Evolutionary conservation across 2,329 filamentous ascomycete genomes (phyloP).

Genomic region (Corynespora cassiicola): DNA sequence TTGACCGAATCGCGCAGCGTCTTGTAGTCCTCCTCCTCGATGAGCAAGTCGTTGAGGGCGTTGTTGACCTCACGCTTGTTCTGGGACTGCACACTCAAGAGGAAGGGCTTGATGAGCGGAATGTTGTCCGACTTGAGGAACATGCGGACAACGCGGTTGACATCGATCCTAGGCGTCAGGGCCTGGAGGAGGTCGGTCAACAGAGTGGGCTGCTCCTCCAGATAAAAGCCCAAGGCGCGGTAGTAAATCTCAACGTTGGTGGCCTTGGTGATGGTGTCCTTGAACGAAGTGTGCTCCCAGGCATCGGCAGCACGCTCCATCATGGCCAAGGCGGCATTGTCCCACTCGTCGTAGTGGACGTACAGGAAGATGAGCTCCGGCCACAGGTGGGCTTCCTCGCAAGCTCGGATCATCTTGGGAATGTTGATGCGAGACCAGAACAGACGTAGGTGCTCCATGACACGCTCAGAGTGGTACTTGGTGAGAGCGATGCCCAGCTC

Average conservation of each 20-base stretch:
- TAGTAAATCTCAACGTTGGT: constrained; percentile 99
- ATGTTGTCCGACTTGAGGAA: constrained; percentile 99
- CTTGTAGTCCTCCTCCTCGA: constrained; percentile 99
- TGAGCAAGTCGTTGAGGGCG: constrained; percentile 95
- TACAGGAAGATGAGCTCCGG: constrained; percentile 98
- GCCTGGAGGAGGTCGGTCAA: constrained; percentile 94
- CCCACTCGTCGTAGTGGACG: constrained; percentile 97
- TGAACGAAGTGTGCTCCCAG: constrained; percentile 99
- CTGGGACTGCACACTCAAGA: constrained; percentile 92
- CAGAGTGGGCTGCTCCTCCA: constrained; percentile 94
- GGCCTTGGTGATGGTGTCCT: constrained; percentile 97
- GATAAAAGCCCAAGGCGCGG: constrained; percentile 93
- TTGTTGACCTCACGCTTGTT: constrained; percentile 99
- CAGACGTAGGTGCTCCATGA: constrained; percentile 98
- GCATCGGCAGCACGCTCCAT: constrained; percentile 98
- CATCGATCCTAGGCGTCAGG: constrained; percentile 91
- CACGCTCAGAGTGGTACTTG: constrained; percentile 91
- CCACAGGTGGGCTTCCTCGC: constrained; percentile 95
- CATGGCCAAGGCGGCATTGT: constrained; percentile 95
- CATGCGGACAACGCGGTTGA: constrained; percentile 98
- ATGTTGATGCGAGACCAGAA: constrained; percentile 99
- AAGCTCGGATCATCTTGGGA: constrained; percentile 92
- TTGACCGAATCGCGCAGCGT: constrained; percentile 96
- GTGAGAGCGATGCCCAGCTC: constrained; percentile 89
- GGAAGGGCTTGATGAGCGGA: constrained; percentile 97